Percentiles rank a stretch among this genome's conserved stretches.
These are phyloP conservation scores for Talaromyces sp. DNA, from an alignment of 2,329 filamentous ascomycete species.

Conservation along the genomic window DNA sequence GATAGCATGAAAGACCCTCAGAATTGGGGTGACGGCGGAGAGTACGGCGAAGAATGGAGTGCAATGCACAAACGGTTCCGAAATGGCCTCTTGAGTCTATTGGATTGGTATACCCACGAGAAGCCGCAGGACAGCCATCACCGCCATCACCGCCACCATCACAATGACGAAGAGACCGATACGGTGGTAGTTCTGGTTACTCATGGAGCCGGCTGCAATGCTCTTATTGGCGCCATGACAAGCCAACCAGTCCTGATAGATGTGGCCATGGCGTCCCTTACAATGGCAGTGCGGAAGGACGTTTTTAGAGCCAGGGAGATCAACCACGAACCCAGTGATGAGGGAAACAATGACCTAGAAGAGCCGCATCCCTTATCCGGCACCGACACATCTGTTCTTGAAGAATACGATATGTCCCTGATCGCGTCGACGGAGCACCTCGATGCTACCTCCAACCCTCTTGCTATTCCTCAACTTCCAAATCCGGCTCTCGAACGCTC, in stretches of 20 bases:
- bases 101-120: conserved; percentile 67
- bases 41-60: conserved; percentile 91
- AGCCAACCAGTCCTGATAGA: conserved; percentile 88
- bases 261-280: conserved; percentile 83
- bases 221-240: conserved; percentile 84
- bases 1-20: conserved; percentile 78
- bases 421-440: conserved; percentile 60
- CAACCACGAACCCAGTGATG: conserved; percentile 3
- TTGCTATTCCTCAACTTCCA: conserved; percentile 20
- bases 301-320: conserved; percentile 15
- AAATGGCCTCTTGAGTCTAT: conserved; percentile 69
- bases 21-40: conserved; percentile 82
- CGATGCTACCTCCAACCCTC: conserved; percentile 41
- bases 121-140: conserved; percentile 39
- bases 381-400: conserved; percentile 31
- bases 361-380: conserved; percentile 16
- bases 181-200: conserved; percentile 83
- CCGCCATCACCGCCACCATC: conserved; percentile 44
- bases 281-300: conserved; percentile 69
- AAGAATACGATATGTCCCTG: conserved; percentile 56
- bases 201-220: conserved; percentile 94
- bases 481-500: conserved; percentile 17
- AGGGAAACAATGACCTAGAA: conserved; percentile 10
- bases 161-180: conserved; percentile 60
- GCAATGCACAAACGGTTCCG: conserved; percentile 90